Conservation (phyloP, 2,329 filamentous ascomycete genomes). For the Penicillium palitans region DNA sequence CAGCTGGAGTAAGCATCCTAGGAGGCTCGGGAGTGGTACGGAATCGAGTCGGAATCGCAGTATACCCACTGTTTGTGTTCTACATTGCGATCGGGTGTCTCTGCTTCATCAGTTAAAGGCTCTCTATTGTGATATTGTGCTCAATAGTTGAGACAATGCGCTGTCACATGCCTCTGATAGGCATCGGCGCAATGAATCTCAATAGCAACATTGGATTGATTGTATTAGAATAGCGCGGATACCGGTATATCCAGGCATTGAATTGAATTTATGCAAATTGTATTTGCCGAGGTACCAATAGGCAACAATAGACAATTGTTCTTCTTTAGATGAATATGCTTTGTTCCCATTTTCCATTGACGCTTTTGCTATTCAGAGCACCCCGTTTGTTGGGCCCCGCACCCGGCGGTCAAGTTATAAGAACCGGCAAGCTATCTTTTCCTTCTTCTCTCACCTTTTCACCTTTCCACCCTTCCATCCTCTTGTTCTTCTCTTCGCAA, state of each 20-base stretch:
- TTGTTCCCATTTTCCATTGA: constrained; percentile 6
- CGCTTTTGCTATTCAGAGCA: not conserved
- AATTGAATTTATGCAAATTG: not conserved
- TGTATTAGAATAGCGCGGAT: constrained; percentile 8
- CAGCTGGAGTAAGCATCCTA: constrained; percentile 92
- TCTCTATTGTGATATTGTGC: constrained; percentile 6
- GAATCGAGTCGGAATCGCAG: constrained; percentile 88
- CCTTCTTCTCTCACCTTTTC: constrained; percentile 1
- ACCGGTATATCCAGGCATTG: constrained; percentile 7
- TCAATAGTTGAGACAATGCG: not conserved
- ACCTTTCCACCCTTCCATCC: not conserved
- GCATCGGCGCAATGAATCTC: not conserved
- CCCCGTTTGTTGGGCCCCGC: constrained; percentile 9
- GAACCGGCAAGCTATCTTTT: constrained; percentile 4
- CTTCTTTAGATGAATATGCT: not conserved
- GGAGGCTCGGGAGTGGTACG: constrained; percentile 94
- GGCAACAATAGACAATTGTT: not conserved
- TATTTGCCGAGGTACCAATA: not conserved
- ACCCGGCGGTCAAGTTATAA: constrained; percentile 13
- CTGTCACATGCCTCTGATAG: not conserved
- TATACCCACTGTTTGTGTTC: constrained; percentile 93
- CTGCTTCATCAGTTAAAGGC: constrained; percentile 87
- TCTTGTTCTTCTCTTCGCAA: constrained; percentile 7
- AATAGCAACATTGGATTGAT: constrained; percentile 3
- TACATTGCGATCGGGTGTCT: constrained; percentile 90